Evolutionary conservation across 164 flowering plant genomes (phyloP).

Genomic region (Liriodendron chinense): DNA sequence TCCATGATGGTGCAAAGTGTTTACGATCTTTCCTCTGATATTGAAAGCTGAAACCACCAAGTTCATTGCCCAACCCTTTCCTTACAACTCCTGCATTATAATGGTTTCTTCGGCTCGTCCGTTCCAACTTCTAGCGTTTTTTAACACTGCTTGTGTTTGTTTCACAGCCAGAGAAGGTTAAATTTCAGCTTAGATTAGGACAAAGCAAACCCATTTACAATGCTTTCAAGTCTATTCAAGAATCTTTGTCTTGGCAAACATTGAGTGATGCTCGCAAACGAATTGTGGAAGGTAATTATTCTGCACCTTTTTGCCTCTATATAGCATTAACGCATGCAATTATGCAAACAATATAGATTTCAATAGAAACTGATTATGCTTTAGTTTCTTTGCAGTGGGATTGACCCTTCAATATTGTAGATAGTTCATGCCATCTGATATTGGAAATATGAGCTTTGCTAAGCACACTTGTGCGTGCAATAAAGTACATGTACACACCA

Average conservation of each 20-base stretch:
- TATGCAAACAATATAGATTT: background rate
- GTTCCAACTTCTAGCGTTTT: background rate
- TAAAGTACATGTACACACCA: background rate
- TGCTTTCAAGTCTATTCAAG: slow-evolving; percentile 82
- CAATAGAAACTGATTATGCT: background rate
- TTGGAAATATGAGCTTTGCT: background rate
- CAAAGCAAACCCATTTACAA: slow-evolving; percentile 92
- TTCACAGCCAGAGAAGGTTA: slow-evolving; percentile 85
- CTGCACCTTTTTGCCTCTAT: background rate
- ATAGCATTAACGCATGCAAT: background rate
- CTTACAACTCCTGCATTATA: background rate
- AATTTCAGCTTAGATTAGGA: slow-evolving; percentile 73
- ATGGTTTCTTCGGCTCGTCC: background rate
- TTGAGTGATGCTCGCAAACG: slow-evolving; percentile 80
- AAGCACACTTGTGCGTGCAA: background rate
- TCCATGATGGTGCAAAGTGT: too few relatives aligned
- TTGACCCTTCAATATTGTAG: background rate
- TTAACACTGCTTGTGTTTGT: slow-evolving; percentile 2
- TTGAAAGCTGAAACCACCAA: too few relatives aligned
- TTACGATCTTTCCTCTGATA: too few relatives aligned
- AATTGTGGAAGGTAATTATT: slow-evolving; percentile 73
- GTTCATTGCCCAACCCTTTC: too few relatives aligned
- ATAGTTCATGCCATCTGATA: background rate
- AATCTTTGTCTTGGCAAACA: slow-evolving; percentile 67
- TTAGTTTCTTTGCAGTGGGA: background rate